Base-by-base conservation (phyloP, 768 basidiomycete genomes). In the Naematelia aurantialba region DNA sequence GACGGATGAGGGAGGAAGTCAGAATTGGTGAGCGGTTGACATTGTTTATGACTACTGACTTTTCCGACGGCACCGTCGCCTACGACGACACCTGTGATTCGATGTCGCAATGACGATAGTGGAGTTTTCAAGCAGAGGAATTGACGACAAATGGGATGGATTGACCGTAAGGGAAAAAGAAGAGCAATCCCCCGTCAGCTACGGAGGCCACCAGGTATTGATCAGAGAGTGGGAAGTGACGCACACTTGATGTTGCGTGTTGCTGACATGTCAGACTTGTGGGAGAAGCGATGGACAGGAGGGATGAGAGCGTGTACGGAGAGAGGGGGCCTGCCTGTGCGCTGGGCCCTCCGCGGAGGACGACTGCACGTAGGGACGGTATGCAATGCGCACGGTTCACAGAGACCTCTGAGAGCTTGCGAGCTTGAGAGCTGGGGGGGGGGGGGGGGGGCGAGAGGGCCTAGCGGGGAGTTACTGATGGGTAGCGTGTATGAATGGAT, bases 31-130 rank as follows among this genome's bases (percentile, higher is more conserved):
- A n/a, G n/a, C n/a, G n/a, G n/a, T n/a, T n/a, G n/a, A n/a, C n/a
- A n/a, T n/a, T n/a, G n/a, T n/a, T n/a, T n/a, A n/a, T n/a, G n/a
- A n/a, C n/a, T n/a, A 25, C 62, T 21, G 25, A 73, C 74, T 67
- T 77, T 77, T 60, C 76, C 76, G 26, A 77, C 76, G 26, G 76
- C 76, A 60, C 76, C 76, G 48, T 77, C 76, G 5, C 76, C 76
- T 13, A 77, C 76, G 25, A 75, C 68, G 2, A 76, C 75, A 56
- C 75, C 73, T 74, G 19, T 47, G 25, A 44, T 17, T n/a, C 13
- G 22, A 52, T 52, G 47, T 13, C 12, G 22, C 12, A 24, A 22
- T 27, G 29, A 12, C n/a, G 21, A 12, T 19, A 30, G n/a, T 5
- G 21, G 12, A 17, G 51, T 17, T 10, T 21, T 21, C n/a, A 47